These are phyloP conservation scores for Fusarium sp. DNA, from an alignment of 2,329 filamentous ascomycete genomes.

Conservation along the genomic window DNA sequence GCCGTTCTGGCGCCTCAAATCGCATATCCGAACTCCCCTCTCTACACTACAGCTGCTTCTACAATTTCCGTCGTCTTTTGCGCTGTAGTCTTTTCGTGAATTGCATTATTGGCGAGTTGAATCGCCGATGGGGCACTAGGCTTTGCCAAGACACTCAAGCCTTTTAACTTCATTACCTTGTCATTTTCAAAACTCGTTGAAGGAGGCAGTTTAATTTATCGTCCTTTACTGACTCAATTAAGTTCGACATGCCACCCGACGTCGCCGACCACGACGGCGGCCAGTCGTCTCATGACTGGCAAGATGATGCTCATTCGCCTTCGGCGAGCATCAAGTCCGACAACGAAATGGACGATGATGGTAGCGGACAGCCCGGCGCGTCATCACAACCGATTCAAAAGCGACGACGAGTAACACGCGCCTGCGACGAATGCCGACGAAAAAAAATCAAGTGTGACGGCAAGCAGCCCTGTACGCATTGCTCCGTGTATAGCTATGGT, in stretches of 20 bases:
- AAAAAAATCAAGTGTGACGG: constrained; percentile 92
- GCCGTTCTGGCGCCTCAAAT: constrained; percentile 11
- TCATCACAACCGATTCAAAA: constrained; percentile 76
- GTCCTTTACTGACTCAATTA: constrained; percentile 39
- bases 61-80: background rate
- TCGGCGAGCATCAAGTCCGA: constrained; percentile 60
- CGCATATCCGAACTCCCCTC: constrained; percentile 20
- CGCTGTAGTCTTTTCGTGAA: background rate
- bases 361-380: constrained; percentile 49
- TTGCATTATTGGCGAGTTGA: constrained; percentile 10
- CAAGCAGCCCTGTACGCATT: constrained; percentile 92
- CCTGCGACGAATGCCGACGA: constrained; percentile 84
- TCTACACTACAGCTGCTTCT: background rate
- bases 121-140: constrained; percentile 16
- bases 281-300: constrained; percentile 54
- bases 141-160: constrained; percentile 26
- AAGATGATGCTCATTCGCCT: constrained; percentile 55
- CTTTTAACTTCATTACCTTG: constrained; percentile 20
- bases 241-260: constrained; percentile 53
- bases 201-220: constrained; percentile 15
- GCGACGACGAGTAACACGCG: constrained; percentile 80
- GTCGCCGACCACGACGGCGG: constrained; percentile 61
- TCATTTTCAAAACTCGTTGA: background rate
- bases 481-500: constrained; percentile 99
- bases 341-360: constrained; percentile 57